Evolutionary conservation across 2,329 filamentous ascomycete genomes (phyloP).

Genomic region (Hymenoscyphus albidus): DNA sequence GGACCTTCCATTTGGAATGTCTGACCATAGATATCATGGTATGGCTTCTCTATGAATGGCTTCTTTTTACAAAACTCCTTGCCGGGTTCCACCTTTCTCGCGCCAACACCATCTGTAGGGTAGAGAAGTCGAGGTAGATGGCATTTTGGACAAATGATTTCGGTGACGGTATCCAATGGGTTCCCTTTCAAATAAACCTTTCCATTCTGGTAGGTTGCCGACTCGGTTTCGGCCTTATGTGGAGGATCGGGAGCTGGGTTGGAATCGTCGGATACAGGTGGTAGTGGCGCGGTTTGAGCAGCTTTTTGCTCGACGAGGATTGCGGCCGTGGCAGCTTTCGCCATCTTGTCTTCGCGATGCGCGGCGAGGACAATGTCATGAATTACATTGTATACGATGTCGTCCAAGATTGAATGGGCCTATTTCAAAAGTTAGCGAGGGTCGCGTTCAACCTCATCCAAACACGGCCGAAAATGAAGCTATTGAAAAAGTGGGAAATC

Average conservation of each 20-base stretch:
- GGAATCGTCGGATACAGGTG: constrained; percentile 34
- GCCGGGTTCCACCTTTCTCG: constrained; percentile 60
- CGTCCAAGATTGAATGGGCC: constrained; percentile 67
- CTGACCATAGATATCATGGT: constrained; percentile 79
- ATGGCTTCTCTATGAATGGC: constrained; percentile 71
- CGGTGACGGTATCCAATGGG: constrained; percentile 64
- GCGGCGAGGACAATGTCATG: constrained; percentile 70
- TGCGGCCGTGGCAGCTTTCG: constrained; percentile 62
- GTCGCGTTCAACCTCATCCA: constrained; percentile 15
- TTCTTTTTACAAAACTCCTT: constrained; percentile 75
- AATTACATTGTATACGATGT: constrained; percentile 71
- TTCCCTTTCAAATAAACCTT: constrained; percentile 67
- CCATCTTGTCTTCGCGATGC: constrained; percentile 74
- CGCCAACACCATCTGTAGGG: constrained; percentile 67
- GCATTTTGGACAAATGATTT: constrained; percentile 71
- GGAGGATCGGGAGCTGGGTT: constrained; percentile 42
- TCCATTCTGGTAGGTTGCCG: constrained; percentile 66
- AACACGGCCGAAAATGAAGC: constrained; percentile 12
- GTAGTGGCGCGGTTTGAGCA: constrained; percentile 22
- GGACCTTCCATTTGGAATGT: constrained; percentile 71
- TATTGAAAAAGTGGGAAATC: constrained; percentile 26
- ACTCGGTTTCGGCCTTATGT: constrained; percentile 58
- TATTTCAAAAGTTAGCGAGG: constrained; percentile 33
- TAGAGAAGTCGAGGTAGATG: constrained; percentile 70
- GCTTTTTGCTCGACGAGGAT: constrained; percentile 57